Base-by-base conservation (phyloP, 2,329 filamentous ascomycete genomes). In the Pseudogymnoascus sp. region DNA sequence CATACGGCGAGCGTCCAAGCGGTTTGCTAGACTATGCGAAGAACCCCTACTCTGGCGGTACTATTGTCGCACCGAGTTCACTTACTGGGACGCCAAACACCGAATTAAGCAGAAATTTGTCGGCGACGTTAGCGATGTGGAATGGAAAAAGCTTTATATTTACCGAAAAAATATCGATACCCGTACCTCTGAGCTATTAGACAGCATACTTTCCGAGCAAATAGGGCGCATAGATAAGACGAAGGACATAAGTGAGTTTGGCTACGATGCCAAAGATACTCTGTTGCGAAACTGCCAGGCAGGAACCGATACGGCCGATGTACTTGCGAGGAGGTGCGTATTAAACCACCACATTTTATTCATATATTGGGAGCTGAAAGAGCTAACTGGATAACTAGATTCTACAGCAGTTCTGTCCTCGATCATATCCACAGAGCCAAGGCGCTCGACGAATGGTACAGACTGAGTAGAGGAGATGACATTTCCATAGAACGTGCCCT, bases 191-290 rank as follows among this genome's bases (percentile, higher is more conserved):
- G 71, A 70, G 7, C 76, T 87, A 6, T 77, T 97, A 63, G 80
- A 93, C 66, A 81, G 78, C 31, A 86, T 96, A 64, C 78, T 97
- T 62, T 74, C 78, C n/a, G 86, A 84, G 34, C 90, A 91, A 73
- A 82, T 86, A 37, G 81, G 84, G 62, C 87, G 92, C 18, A 82
- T 91, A 63, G 80, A 82, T 63, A 87, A 87, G 70, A 87, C 91
- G 66, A 84, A 89, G 69, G 77, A 82, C 60, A 89, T 97, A 66
- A 86, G 89, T 62, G 78, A 80, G 28, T 81, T 87, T 70, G 92
- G 92, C 0, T 93, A 93, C 71, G 92, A 97, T 77, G 90, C 89
- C 53, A 97, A 97, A 74, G 93, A 97, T 73, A 87, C 87, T 62
- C 81, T 97, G 59, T 71, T 92, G 65, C 79, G 82, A 63, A 87